Conservation (phyloP, 2,329 filamentous ascomycete genomes). For the Scedosporium aurantiacum region DNA sequence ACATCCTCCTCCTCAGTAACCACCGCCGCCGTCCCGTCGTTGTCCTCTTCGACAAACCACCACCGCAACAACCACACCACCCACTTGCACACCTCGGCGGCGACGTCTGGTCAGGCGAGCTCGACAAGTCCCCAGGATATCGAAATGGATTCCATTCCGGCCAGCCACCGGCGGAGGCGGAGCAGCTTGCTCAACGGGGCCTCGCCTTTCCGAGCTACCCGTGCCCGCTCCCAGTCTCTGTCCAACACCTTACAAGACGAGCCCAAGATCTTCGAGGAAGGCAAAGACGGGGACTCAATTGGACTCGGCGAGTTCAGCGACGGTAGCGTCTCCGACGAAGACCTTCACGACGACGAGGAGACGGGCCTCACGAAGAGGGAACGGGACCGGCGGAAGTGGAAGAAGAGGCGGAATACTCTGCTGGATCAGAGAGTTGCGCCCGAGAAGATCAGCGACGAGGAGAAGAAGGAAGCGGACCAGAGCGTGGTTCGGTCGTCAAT, state of each 20-base stretch:
- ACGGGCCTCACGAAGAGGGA: slow-evolving; percentile 70
- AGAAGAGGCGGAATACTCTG: slow-evolving; percentile 55
- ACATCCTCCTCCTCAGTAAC: neutral
- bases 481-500: slow-evolving; percentile 57
- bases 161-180: slow-evolving; percentile 42
- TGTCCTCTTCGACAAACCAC: neutral
- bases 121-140: slow-evolving; percentile 25
- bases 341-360: slow-evolving; percentile 77
- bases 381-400: slow-evolving; percentile 53
- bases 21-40: neutral
- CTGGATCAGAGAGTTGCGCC: slow-evolving; percentile 59
- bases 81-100: neutral
- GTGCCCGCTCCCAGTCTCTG: slow-evolving; percentile 16
- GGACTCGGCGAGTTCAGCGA: slow-evolving; percentile 26
- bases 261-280: slow-evolving; percentile 36
- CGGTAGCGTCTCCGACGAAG: slow-evolving; percentile 58
- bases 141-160: slow-evolving; percentile 43
- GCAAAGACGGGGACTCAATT: slow-evolving; percentile 13
- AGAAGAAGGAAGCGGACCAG: slow-evolving; percentile 66
- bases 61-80: neutral
- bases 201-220: slow-evolving; percentile 12
- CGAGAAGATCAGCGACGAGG: slow-evolving; percentile 54
- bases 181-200: slow-evolving; percentile 37
- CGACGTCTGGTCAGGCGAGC: neutral
- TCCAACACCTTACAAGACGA: slow-evolving; percentile 24